A percentile compares a stretch with the other conserved stretches of the same genome.
Conservation (phyloP, 805 yeast species). For the Hanseniaspora taiwanica region DNA sequence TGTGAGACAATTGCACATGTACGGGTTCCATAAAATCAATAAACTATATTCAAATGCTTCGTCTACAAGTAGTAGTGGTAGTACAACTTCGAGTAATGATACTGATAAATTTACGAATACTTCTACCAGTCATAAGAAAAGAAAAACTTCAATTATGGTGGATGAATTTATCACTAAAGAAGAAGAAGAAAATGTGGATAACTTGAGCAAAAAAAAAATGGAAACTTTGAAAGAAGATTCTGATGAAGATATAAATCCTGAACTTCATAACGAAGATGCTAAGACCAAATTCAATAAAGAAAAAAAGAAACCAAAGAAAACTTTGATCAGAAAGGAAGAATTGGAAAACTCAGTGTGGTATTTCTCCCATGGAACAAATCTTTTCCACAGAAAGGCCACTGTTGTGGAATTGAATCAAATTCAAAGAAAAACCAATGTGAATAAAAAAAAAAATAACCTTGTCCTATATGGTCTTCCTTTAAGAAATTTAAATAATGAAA, state of each 20-base stretch:
- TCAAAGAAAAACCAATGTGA: slow-evolving; percentile 21
- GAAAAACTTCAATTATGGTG: neutral
- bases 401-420: slow-evolving; percentile 14
- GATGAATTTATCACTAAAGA: neutral
- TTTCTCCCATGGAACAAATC: slow-evolving; percentile 21
- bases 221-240: no score
- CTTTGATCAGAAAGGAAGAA: slow-evolving; percentile 2
- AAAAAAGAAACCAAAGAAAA: no score
- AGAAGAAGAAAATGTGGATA: neutral
- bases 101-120: no score
- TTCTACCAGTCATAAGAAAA: neutral
- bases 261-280: no score
- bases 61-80: neutral
- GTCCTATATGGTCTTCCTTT: slow-evolving; percentile 16
- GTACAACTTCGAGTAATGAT: neutral
- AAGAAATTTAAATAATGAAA: neutral
- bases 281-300: no score
- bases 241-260: no score
- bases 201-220: neutral
- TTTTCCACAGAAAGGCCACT: slow-evolving; percentile 14
- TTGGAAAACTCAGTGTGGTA: slow-evolving; percentile 15
- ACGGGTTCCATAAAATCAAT: slow-evolving; percentile 75
- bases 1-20: slow-evolving; percentile 91
- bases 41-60: neutral
- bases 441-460: slow-evolving; percentile 19